Conservation (phyloP, 2,329 filamentous ascomycete genomes). For the Clarireedia homoeocarpa region DNA sequence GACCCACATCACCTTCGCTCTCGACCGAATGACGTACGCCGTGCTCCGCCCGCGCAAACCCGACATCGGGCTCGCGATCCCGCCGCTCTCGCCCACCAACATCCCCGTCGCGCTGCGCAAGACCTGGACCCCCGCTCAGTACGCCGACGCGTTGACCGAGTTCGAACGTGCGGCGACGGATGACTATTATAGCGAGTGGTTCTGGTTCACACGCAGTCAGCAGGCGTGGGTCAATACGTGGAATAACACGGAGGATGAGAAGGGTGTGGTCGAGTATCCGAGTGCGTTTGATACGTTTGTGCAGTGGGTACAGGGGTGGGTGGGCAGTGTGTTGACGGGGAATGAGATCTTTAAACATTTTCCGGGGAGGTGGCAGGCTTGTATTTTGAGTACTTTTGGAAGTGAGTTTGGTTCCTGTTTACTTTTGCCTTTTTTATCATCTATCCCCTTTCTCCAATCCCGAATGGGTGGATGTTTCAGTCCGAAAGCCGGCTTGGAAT, state of each 20-base stretch:
- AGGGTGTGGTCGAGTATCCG: constrained; percentile 33
- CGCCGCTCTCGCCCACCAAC: constrained; percentile 32
- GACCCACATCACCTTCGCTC: constrained; percentile 40
- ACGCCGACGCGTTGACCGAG: constrained; percentile 29
- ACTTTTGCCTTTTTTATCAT: background rate
- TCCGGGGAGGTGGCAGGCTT: constrained; percentile 31
- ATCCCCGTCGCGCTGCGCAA: constrained; percentile 34
- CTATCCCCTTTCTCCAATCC: background rate
- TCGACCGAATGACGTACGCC: constrained; percentile 40
- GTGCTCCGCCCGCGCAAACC: constrained; percentile 38
- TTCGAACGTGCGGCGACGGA: constrained; percentile 34
- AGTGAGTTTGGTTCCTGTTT: constrained; percentile 10
- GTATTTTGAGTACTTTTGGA: constrained; percentile 30
- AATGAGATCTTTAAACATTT: constrained; percentile 29
- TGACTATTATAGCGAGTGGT: constrained; percentile 41
- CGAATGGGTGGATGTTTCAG: no score
- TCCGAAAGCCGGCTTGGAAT: no score
- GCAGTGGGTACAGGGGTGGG: constrained; percentile 32
- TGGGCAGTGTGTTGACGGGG: constrained; percentile 31
- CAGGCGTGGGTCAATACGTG: constrained; percentile 40
- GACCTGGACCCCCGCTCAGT: constrained; percentile 28
- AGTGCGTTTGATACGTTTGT: constrained; percentile 16
- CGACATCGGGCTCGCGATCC: constrained; percentile 36
- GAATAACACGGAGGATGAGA: constrained; percentile 31
- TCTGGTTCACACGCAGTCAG: constrained; percentile 42